Evolutionary conservation across 345 rosid species (phyloP), one percentile per base, ranked within the genome.

Genomic region (Conringia planisiliqua): DNA sequence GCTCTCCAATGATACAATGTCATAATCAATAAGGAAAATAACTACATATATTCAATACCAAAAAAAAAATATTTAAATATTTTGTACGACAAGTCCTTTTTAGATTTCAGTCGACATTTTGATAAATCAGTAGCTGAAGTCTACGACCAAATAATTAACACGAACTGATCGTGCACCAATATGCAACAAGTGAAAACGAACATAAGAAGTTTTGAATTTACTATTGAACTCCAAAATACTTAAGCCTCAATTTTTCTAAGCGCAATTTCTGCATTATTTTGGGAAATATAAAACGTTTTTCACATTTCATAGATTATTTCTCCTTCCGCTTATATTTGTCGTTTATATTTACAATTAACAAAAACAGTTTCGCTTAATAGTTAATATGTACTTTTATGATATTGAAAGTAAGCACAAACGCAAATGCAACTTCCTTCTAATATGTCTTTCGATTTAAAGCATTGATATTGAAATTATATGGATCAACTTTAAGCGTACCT

Each of bases 401-500:
- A 17, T 47, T 47, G 18, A 48, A 48, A 18, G 6, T 29, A 65
- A 66, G 16, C 33, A 5, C 26, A 51, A 66, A 22, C 14, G n/a
- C 36, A 51, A 47, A 65, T 48, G 18, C 57, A 67, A 30, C 38
- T 10, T 63, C 9, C 12, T 12, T 7, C n/a, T 26, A 43, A 6
- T 43, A 35, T 30, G n/a, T 10, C 2, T 55, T 9, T 70, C 30
- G 14, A 6, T 27, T 38, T 62, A 43, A 20, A 22, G 1, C 47
- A 44, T 46, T 44, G 57, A 48, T 20, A 42, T 39, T 51, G 17
- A 14, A 22, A 10, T 18, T 42, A 66, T 10, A 33, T 66, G 40
- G 32, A 50, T 36, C 11, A n/a, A 47, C 11, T 51, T 17, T 38
- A 3, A 32, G 56, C 8, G 43, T 29, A 77, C 80, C 77, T 65